A percentile compares a stretch with the other conserved stretches of the same genome.
Evolutionary conservation across 2,329 filamentous ascomycete species (phyloP).

Genomic region (Botryotinia convoluta): DNA sequence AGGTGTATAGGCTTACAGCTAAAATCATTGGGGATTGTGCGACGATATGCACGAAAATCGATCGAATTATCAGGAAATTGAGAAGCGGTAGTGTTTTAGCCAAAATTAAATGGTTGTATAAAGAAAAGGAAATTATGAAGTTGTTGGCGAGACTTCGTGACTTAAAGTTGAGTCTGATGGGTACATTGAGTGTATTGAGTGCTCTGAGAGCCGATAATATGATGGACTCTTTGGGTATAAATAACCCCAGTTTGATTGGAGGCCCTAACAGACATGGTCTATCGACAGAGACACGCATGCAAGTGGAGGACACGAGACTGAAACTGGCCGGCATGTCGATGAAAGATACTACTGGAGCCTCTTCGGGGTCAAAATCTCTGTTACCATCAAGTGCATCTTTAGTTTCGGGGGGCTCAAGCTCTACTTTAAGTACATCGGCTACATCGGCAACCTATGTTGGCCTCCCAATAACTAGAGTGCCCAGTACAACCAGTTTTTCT

Average conservation of each 20-base stretch:
- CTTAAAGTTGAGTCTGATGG: constrained; percentile 27
- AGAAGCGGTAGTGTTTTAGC: constrained; percentile 21
- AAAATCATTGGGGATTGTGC: constrained; percentile 29
- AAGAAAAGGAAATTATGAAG: constrained; percentile 29
- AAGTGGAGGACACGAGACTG: constrained; percentile 20
- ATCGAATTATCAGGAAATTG: constrained; percentile 24
- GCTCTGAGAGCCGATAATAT: constrained; percentile 24
- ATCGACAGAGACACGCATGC: constrained; percentile 20
- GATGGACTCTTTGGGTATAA: constrained; percentile 25
- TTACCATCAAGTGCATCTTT: not conserved
- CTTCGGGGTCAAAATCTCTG: not conserved
- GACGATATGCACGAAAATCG: constrained; percentile 26
- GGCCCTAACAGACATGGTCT: not conserved
- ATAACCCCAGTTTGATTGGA: constrained; percentile 23
- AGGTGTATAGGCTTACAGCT: constrained; percentile 25
- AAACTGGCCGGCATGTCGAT: constrained; percentile 19
- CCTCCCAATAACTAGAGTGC: not conserved
- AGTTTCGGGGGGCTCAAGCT: not conserved
- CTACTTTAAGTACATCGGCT: not conserved
- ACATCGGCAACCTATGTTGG: not conserved
- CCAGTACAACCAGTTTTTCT: not conserved
- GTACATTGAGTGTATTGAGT: constrained; percentile 24
- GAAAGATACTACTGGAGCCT: not conserved
- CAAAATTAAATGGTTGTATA: constrained; percentile 27
- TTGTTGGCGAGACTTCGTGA: constrained; percentile 26